Percentiles rank a stretch among this genome's conserved stretches.
Evolutionary conservation across 345 rosid species (phyloP).

Genomic region (Psidium friedrichsthalianum): DNA sequence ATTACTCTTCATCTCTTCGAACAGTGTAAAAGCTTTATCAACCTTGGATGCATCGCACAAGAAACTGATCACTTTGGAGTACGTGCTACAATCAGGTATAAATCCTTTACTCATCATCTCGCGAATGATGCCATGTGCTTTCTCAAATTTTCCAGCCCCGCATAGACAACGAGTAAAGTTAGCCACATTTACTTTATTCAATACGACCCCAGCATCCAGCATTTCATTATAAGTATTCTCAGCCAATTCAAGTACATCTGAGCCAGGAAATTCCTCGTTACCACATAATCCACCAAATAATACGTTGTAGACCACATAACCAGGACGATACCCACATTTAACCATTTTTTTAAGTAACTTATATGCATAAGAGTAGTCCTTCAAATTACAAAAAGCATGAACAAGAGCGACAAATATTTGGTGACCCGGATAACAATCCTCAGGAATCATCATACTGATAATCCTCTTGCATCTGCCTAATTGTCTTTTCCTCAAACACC

Average conservation of each 20-base stretch:
- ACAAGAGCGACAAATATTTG: conserved; percentile 72
- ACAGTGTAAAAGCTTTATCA: conserved; percentile 72
- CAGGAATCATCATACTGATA: conserved; percentile 83
- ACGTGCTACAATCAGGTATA: conserved; percentile 76
- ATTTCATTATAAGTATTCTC: conserved; percentile 71
- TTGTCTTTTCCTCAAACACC: conserved; percentile 64
- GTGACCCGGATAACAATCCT: conserved; percentile 92
- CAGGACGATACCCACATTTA: conserved; percentile 60
- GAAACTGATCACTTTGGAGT: conserved; percentile 67
- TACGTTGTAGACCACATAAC: conserved; percentile 88
- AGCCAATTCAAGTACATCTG: conserved; percentile 50
- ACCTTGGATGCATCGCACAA: conserved; percentile 62
- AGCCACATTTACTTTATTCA: conserved; percentile 77
- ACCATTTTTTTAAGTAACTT: conserved; percentile 68
- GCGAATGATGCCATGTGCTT: conserved; percentile 55
- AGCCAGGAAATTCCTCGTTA: conserved; percentile 42
- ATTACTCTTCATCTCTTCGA: conserved; percentile 75
- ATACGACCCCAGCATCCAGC: conserved; percentile 60
- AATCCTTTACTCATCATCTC: conserved; percentile 89
- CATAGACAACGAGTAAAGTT: conserved; percentile 73
- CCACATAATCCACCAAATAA: conserved; percentile 82
- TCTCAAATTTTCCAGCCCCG: conserved; percentile 61
- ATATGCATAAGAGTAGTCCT: conserved; percentile 73
- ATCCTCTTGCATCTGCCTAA: conserved; percentile 92
- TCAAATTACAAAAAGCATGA: conserved; percentile 64